A percentile compares a stretch with the other conserved stretches of the same genome.
These are phyloP conservation scores for Nemania sp. DNA, from an alignment of 2,329 filamentous ascomycete genomes.

Conservation along the genomic window DNA sequence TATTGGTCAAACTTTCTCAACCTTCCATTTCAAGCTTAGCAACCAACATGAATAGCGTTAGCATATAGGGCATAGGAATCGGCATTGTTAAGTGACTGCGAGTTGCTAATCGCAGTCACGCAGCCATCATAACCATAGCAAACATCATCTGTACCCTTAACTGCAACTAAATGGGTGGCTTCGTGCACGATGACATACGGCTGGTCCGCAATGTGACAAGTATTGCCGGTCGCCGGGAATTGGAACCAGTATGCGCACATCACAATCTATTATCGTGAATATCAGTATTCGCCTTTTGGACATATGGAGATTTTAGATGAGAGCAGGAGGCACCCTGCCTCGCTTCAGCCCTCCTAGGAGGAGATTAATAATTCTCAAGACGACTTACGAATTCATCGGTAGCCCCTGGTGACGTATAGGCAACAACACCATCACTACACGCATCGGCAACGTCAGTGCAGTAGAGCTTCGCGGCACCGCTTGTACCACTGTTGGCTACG, in stretches of 20 bases:
- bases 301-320: neutral
- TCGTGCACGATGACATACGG: slow-evolving; percentile 30
- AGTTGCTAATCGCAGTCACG: slow-evolving; percentile 12
- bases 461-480: slow-evolving; percentile 25
- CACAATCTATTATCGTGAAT: slow-evolving; percentile 3
- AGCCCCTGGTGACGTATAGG: slow-evolving; percentile 16
- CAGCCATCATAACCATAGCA: slow-evolving; percentile 31
- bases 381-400: slow-evolving; percentile 25
- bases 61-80: slow-evolving; percentile 27
- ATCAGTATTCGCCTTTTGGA: neutral
- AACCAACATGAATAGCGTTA: slow-evolving; percentile 20
- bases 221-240: slow-evolving; percentile 19
- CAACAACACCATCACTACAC: slow-evolving; percentile 20
- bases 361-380: neutral
- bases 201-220: slow-evolving; percentile 25
- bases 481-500: slow-evolving; percentile 23
- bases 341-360: neutral
- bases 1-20: no score
- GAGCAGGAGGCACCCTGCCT: neutral
- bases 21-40: slow-evolving; percentile 5
- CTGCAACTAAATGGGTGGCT: slow-evolving; percentile 21
- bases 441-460: slow-evolving; percentile 18
- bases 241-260: slow-evolving; percentile 27
- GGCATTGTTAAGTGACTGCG: slow-evolving; percentile 24
- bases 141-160: slow-evolving; percentile 24